Conservation (phyloP, 805 yeast species). For the Osmozyma mogii region DNA sequence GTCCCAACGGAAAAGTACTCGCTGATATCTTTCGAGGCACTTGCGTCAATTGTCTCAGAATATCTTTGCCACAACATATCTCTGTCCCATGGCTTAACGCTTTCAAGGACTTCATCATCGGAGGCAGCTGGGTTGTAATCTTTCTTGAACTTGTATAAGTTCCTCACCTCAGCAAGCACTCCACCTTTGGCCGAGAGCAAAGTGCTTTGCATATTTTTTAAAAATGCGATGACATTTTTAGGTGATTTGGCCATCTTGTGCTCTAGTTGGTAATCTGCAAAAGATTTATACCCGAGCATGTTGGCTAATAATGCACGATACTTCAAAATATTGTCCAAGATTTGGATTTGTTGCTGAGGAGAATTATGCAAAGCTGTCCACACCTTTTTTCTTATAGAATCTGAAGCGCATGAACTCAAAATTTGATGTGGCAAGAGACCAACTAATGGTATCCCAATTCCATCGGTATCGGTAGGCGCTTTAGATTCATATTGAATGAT, state of each 20-base stretch:
- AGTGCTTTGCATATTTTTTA: slow-evolving; percentile 49
- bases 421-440: slow-evolving; percentile 62
- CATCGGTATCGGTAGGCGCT: slow-evolving; percentile 8
- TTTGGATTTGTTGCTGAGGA: slow-evolving; percentile 49
- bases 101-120: slow-evolving; percentile 34
- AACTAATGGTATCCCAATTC: slow-evolving; percentile 27
- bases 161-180: slow-evolving; percentile 51
- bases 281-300: slow-evolving; percentile 63
- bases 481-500: slow-evolving; percentile 20
- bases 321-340: slow-evolving; percentile 51
- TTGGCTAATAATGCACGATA: slow-evolving; percentile 65
- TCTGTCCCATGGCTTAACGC: slow-evolving; percentile 86
- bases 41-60: slow-evolving; percentile 13
- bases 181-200: slow-evolving; percentile 27
- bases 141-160: slow-evolving; percentile 31
- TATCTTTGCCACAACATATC: slow-evolving; percentile 39
- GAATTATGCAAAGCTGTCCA: slow-evolving; percentile 75
- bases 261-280: slow-evolving; percentile 70
- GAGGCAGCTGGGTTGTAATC: slow-evolving; percentile 4
- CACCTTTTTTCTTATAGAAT: slow-evolving; percentile 50
- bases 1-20: slow-evolving; percentile 78
- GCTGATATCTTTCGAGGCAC: slow-evolving; percentile 39
- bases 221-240: slow-evolving; percentile 62
- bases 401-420: slow-evolving; percentile 49
- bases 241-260: slow-evolving; percentile 89